Base-by-base conservation (phyloP, 208 protist genomes). In the Herpetomonas tarakana region DNA sequence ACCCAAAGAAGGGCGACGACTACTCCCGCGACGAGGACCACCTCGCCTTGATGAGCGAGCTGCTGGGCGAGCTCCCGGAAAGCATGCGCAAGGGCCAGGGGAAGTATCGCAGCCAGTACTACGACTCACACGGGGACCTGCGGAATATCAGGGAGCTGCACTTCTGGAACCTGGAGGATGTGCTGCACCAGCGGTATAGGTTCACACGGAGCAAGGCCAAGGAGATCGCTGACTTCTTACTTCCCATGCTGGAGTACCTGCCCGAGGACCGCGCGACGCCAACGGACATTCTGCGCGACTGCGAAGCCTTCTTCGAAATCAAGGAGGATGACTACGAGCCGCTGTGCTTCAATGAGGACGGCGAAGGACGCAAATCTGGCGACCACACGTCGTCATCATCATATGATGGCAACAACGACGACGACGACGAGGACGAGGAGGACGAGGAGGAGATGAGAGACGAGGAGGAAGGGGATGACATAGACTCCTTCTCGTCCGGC, bases 41-140 rank as follows among this genome's bases (percentile, higher is more conserved):
- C 68, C 77, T 99, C 3, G 96, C 96, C 12, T 65, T 97, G 19
- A 97, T 98, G 70, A 94, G 92, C 11, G 96, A 99, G 63, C 68
- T 98, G 1, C 78, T 98, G 0, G 96, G 96, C 49, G 78, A 81
- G 12, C 57, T 98, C 19, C 97, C 97, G 2, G 82, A 83, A 31
- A 78, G 63, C 60, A 96, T 97, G 88, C 86, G 83, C 18, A 65
- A 86, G 31, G 81, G 87, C 27, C 67, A 76, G 27, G 87, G 92
- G 31, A 86, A 88, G 66, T 83, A 85, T 62, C 66, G 59, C 39
- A 73, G 66, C 38, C 51, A 90, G 21, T 98, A 91, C 70, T 97
- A 98, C 75, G 97, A 71, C 62, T 94, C 88, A 0, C 71, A 76
- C 16, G 85, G 81, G 7, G 66, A 76, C 25, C 68, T 91, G 38